These are phyloP conservation scores for Primulina huaijiensis DNA, from an alignment of 257 asterid species.

Conservation along the genomic window DNA sequence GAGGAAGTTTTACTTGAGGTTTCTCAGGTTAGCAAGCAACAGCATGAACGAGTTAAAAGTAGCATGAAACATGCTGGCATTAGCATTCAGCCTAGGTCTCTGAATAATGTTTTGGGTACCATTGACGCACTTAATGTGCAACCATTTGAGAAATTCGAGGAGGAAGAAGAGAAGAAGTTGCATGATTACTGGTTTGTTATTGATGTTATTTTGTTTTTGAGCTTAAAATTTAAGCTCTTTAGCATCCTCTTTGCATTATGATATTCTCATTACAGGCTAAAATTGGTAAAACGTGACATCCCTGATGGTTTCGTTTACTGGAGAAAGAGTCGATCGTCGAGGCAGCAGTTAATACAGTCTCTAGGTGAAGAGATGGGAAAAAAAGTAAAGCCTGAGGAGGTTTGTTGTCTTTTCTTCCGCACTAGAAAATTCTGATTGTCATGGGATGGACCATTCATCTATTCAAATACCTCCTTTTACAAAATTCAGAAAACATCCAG, in stretches of 20 bases:
- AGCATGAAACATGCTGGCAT: conserved; percentile 67
- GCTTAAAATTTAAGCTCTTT: conserved; percentile 23
- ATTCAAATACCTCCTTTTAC: conserved; percentile 11
- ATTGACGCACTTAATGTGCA: conserved; percentile 64
- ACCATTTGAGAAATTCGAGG: conserved; percentile 88
- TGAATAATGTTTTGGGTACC: conserved; percentile 76
- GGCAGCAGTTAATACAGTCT: conserved; percentile 37
- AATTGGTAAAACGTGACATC: conserved; percentile 59
- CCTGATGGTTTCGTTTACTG: conserved; percentile 56
- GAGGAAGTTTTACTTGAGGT: conserved; percentile 20
- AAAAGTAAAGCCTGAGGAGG: conserved; percentile 49
- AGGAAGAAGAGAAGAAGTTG: conserved; percentile 86
- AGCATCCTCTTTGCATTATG: conserved; percentile 22
- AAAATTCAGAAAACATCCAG: background rate
- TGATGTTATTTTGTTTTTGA: conserved; percentile 15
- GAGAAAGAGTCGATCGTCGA: conserved; percentile 50
- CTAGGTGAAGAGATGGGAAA: conserved; percentile 62
- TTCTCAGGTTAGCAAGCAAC: conserved; percentile 87
- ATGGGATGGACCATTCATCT: background rate
- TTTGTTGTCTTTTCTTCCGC: conserved; percentile 27
- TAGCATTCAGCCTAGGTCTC: conserved; percentile 67
- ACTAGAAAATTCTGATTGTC: background rate
- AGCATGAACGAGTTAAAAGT: conserved; percentile 76
- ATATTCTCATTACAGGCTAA: conserved; percentile 52
- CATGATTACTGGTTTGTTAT: conserved; percentile 70